Evolutionary conservation across 345 rosid species (phyloP).

Genomic region (Nephelium lappaceum): DNA sequence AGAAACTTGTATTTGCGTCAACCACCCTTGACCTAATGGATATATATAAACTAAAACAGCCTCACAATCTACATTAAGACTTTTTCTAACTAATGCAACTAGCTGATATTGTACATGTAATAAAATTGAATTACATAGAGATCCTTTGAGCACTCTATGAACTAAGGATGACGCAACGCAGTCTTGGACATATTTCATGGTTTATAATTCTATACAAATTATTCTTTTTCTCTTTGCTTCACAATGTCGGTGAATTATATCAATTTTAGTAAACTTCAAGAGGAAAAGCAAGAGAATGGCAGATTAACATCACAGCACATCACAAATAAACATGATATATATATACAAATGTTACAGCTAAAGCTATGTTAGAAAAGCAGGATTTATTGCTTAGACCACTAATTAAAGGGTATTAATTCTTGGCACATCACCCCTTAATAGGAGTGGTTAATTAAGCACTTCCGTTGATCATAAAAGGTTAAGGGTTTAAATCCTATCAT

Average conservation of each 20-base stretch:
- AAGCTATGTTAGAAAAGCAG: not conserved
- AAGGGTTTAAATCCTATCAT: too few relatives aligned
- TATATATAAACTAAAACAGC: not conserved
- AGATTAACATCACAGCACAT: not conserved
- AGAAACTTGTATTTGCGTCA: slow-evolving; percentile 14
- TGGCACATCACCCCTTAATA: too few relatives aligned
- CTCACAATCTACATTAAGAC: not conserved
- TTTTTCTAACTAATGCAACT: not conserved
- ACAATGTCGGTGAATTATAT: not conserved
- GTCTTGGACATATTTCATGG: not conserved
- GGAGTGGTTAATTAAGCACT: too few relatives aligned
- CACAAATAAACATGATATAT: not conserved
- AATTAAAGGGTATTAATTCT: too few relatives aligned
- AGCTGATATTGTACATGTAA: not conserved
- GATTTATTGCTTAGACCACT: not conserved
- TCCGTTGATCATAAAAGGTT: too few relatives aligned
- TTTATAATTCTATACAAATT: not conserved
- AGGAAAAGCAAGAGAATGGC: not conserved
- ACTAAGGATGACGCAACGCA: not conserved
- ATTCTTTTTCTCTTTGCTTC: not conserved
- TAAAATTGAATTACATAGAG: too few relatives aligned
- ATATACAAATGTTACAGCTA: not conserved
- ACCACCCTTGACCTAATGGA: slow-evolving; percentile 27
- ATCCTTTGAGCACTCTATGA: not conserved
- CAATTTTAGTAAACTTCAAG: too few relatives aligned